Evolutionary conservation across 192 early-diverging fungal species (phyloP).

Genomic region (Nowakowskiella sp.): DNA sequence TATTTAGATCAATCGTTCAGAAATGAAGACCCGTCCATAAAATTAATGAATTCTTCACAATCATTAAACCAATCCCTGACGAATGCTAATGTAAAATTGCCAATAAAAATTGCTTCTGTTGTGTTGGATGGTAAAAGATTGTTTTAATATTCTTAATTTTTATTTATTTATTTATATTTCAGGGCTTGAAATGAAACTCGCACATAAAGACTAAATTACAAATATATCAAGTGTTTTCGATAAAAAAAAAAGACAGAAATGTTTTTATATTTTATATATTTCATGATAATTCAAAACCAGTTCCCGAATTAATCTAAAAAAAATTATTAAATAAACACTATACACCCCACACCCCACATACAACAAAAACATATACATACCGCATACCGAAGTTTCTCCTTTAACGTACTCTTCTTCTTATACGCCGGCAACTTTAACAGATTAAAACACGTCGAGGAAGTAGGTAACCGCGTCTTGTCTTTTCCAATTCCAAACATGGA

Average conservation of each 20-base stretch:
- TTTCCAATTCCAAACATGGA: constrained; percentile 28
- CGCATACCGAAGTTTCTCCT: constrained; percentile 29
- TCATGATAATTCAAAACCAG: constrained; percentile 37
- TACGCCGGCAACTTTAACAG: constrained; percentile 37
- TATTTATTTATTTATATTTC: neutral
- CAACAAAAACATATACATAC: constrained; percentile 10
- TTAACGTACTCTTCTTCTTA: constrained; percentile 23
- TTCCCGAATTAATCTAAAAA: constrained; percentile 24
- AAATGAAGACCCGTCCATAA: constrained; percentile 18
- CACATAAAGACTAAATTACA: too few relatives aligned
- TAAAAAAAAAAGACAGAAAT: too few relatives aligned
- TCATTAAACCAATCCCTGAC: neutral
- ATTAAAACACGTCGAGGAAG: constrained; percentile 37
- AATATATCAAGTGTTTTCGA: too few relatives aligned
- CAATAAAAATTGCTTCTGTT: constrained; percentile 47
- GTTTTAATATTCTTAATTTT: neutral
- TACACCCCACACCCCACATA: too few relatives aligned
- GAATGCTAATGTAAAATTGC: constrained; percentile 26
- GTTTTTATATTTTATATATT: constrained; percentile 10
- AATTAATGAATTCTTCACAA: constrained; percentile 14
- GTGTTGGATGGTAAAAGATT: constrained; percentile 40
- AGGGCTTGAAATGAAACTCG: neutral
- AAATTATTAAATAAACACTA: constrained; percentile 4
- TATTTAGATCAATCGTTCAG: constrained; percentile 36
- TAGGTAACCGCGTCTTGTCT: constrained; percentile 28